Evolutionary conservation across 1,284 basidiomycete genomes (phyloP).

Genomic region (Cryptococcus hybrid): DNA sequence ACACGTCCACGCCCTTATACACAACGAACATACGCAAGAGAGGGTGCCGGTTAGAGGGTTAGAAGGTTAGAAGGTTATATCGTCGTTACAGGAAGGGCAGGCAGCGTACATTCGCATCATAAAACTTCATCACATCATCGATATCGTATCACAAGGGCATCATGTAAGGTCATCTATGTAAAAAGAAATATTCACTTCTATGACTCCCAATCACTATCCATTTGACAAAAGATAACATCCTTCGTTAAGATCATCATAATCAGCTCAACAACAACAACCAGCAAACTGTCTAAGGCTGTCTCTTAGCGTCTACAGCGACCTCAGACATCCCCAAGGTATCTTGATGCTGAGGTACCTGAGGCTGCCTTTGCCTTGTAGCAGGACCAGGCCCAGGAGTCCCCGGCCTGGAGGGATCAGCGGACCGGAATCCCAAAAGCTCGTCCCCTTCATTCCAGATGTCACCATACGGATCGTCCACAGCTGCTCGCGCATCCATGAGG

Average conservation of each 20-base stretch:
- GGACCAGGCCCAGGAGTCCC: constrained; percentile 26
- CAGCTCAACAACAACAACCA: too few relatives aligned
- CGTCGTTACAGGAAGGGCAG: too few relatives aligned
- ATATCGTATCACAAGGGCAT: too few relatives aligned
- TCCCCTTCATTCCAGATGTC: constrained; percentile 42
- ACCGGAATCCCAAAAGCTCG: constrained; percentile 15
- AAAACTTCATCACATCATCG: too few relatives aligned
- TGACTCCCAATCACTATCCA: neutral
- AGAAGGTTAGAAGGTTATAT: too few relatives aligned
- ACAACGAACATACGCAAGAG: too few relatives aligned
- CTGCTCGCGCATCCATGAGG: constrained; percentile 35
- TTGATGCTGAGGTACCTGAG: constrained; percentile 1
- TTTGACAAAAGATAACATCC: too few relatives aligned
- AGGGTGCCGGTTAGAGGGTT: too few relatives aligned
- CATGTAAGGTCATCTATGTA: neutral
- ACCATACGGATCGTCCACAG: constrained; percentile 40
- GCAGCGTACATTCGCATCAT: too few relatives aligned
- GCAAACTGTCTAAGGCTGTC: neutral
- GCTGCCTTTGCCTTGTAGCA: neutral
- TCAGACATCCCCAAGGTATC: constrained; percentile 6
- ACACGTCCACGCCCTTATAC: too few relatives aligned
- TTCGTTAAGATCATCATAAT: too few relatives aligned
- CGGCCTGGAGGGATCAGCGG: constrained; percentile 20
- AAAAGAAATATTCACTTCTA: neutral
- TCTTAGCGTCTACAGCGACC: constrained; percentile 3